These are phyloP conservation scores for Pichia pseudocactophila DNA, from an alignment of 805 yeast species.

Conservation along the genomic window DNA sequence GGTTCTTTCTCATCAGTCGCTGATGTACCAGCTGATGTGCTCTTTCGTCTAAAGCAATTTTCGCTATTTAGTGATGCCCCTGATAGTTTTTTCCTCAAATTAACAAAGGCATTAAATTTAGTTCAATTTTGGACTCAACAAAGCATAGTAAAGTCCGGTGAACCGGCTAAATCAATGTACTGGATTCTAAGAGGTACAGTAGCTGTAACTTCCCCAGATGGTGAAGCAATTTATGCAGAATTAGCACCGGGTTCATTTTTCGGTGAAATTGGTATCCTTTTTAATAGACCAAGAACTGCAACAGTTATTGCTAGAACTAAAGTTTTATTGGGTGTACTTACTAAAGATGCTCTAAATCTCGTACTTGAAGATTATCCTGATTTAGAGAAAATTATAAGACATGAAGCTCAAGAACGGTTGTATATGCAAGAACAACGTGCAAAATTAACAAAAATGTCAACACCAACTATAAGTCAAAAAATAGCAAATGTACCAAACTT, in stretches of 20 bases:
- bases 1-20: conserved; percentile 4
- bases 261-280: conserved; percentile 73
- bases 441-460: conserved; percentile 30
- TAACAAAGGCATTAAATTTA: conserved; percentile 48
- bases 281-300: conserved; percentile 70
- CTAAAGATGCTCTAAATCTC: conserved; percentile 50
- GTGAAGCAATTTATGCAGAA: conserved; percentile 67
- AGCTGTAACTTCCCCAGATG: conserved; percentile 69
- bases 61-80: conserved; percentile 65
- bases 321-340: conserved; percentile 59
- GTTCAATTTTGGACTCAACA: conserved; percentile 61
- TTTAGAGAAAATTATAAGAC: conserved; percentile 60
- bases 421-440: conserved; percentile 61
- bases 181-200: conserved; percentile 74
- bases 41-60: conserved; percentile 46
- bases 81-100: conserved; percentile 47
- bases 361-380: conserved; percentile 56
- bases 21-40: conserved; percentile 43
- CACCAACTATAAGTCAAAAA: conserved; percentile 9
- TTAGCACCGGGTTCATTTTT: conserved; percentile 60
- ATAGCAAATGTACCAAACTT: conserved; percentile 7
- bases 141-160: conserved; percentile 61
- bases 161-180: conserved; percentile 67
- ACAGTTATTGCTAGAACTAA: conserved; percentile 63
- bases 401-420: conserved; percentile 71